Base-by-base conservation (phyloP, 176 grass and related monocot species). In the Luzula sylvatica region DNA sequence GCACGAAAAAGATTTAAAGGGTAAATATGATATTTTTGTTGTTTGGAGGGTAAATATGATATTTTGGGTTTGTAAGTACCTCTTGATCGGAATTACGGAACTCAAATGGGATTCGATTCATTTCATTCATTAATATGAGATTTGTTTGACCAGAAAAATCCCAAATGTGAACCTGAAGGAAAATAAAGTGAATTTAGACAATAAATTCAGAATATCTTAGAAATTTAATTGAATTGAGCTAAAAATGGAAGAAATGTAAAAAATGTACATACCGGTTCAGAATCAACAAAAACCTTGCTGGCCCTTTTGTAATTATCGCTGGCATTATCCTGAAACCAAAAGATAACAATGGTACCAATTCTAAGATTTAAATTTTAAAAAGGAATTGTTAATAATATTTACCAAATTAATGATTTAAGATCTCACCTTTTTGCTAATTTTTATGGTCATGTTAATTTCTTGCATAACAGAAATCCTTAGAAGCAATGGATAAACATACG, bases 131-230 rank as follows among this genome's bases (percentile, higher is more conserved):
- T 66, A 96, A 54, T 77, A 96, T 90, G 50, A 90, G 65, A 52
- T 96, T 96, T 72, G 92, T 96, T 80, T 82, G 81, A 45, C 75
- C 92, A 70, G 92, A 96, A 82, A 90, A 96, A 81, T 96, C 92
- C 92, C 92, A 96, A 73, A 89, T 80, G 47, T 73, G 78, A 79
- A 96, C 81, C 92, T 96, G 75, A 49, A 49, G 39, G 71, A 86
- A 86, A 52, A 72, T 45, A 66, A 76, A 76, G 77, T 66, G 70
- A 78, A 85, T 45, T 52, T 23, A 58, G 58, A 28, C 17, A 67
- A 42, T 13, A 16, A 35, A 35, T 35, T 35, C 9, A 35, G 9
- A 35, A 35, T 41, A 61, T 71, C n/a, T 43, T 71, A 47, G 16
- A 44, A 75, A 52, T 40, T 59, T 50, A 41, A 68, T 67, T 52